Evolutionary conservation across 179 eudicot species (phyloP).

Genomic region (Beta lomatogona): DNA sequence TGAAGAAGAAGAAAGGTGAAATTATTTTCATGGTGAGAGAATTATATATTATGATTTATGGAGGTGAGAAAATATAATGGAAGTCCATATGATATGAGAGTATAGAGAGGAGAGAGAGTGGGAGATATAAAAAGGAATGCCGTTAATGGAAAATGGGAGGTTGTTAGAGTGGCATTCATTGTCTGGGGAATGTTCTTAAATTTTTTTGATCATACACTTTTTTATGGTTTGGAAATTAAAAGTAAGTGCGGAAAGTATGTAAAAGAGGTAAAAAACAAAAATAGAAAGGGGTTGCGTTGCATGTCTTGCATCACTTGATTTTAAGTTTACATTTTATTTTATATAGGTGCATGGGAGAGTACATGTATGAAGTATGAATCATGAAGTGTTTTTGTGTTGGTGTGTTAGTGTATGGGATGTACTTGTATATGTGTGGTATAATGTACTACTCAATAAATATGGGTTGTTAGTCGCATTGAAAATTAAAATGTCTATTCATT

Average conservation of each 20-base stretch:
- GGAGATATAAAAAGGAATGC: constrained; percentile 5
- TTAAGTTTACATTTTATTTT: too few species aligned
- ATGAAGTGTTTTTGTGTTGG: too few species aligned
- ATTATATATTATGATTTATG: neutral
- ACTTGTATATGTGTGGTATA: too few species aligned
- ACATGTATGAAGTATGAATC: too few species aligned
- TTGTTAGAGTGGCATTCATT: constrained; percentile 37
- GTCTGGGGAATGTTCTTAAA: constrained; percentile 37
- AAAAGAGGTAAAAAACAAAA: neutral
- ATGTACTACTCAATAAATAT: too few species aligned
- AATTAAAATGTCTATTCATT: too few species aligned
- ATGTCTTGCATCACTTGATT: too few species aligned
- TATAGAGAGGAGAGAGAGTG: neutral
- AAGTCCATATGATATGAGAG: too few species aligned
- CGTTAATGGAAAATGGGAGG: constrained; percentile 15
- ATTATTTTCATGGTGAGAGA: neutral
- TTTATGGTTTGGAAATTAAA: neutral
- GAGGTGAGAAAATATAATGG: neutral
- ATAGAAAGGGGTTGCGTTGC: too few species aligned
- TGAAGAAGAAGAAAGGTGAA: neutral
- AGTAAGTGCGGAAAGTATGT: neutral
- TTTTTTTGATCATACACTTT: neutral
- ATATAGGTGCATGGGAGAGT: too few species aligned
- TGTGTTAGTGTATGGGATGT: too few species aligned
- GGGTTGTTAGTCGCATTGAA: too few species aligned